Evolutionary conservation across 2,329 filamentous ascomycete genomes (phyloP).

Genomic region (Fusarium phyllophilum): DNA sequence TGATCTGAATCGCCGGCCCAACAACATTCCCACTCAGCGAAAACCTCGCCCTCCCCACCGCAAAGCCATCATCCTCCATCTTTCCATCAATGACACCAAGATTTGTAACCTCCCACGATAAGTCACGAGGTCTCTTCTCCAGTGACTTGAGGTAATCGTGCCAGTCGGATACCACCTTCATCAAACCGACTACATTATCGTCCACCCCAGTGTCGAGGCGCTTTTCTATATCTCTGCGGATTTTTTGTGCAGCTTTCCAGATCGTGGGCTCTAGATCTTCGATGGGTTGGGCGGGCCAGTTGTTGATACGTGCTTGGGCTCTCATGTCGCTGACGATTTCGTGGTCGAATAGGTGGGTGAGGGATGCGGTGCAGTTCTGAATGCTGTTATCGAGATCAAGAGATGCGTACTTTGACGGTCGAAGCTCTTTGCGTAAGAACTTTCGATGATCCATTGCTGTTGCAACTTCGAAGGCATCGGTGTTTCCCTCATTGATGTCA

Average conservation of each 20-base stretch:
- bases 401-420: background rate
- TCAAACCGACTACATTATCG: background rate
- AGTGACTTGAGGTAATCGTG: background rate
- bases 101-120: slow-evolving; percentile 7
- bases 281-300: background rate
- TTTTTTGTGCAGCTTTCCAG: background rate
- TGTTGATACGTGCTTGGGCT: background rate
- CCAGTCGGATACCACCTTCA: slow-evolving; percentile 8
- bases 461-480: background rate
- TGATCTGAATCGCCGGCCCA: background rate
- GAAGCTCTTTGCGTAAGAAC: background rate
- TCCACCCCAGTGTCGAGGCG: background rate
- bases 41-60: background rate
- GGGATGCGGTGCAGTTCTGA: background rate
- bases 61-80: background rate
- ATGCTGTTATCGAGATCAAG: background rate
- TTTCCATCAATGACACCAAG: background rate
- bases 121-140: background rate
- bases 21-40: background rate
- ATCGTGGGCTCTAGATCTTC: background rate
- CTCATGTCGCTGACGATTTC: background rate
- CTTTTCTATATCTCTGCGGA: background rate
- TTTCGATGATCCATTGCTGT: background rate
- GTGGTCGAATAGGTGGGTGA: background rate
- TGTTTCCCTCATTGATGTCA: background rate